These are phyloP conservation scores for Mycena alexandri DNA, from an alignment of 768 basidiomycete species.

Conservation along the genomic window DNA sequence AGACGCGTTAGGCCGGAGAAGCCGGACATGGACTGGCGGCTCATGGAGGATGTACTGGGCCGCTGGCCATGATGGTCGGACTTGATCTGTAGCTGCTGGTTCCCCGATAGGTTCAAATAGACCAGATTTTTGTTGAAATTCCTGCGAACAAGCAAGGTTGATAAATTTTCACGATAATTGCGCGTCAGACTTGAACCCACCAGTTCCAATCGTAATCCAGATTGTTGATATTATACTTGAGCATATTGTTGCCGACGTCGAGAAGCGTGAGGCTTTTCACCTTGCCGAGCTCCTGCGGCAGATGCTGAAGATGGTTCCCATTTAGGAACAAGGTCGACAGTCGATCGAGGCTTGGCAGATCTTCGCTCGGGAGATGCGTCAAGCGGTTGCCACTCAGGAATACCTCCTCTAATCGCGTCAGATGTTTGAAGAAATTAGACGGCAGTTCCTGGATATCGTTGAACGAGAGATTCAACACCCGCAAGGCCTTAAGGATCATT, in stretches of 20 bases:
- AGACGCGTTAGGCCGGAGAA: slow-evolving; percentile 87
- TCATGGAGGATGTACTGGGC: slow-evolving; percentile 42
- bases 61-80: slow-evolving; percentile 63
- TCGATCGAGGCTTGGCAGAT: slow-evolving; percentile 76
- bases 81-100: slow-evolving; percentile 96
- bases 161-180: neutral
- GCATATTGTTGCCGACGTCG: slow-evolving; percentile 92
- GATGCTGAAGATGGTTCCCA: slow-evolving; percentile 91
- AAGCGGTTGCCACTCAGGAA: slow-evolving; percentile 97
- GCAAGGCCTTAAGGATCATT: slow-evolving; percentile 80
- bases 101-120: slow-evolving; percentile 97
- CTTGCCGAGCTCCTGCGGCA: slow-evolving; percentile 92
- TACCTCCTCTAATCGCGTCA: slow-evolving; percentile 83
- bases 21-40: slow-evolving; percentile 72
- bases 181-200: slow-evolving; percentile 56
- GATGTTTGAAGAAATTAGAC: slow-evolving; percentile 76
- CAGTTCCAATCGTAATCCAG: slow-evolving; percentile 99
- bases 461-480: slow-evolving; percentile 93
- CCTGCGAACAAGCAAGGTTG: slow-evolving; percentile 59
- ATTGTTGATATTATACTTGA: slow-evolving; percentile 98
- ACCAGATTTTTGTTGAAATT: slow-evolving; percentile 95
- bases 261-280: slow-evolving; percentile 82
- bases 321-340: slow-evolving; percentile 88
- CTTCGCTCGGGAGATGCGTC: slow-evolving; percentile 90
- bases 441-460: slow-evolving; percentile 95